Evolutionary conservation across 1,284 basidiomycete genomes (phyloP).

Genomic region (Ustilago curta): DNA sequence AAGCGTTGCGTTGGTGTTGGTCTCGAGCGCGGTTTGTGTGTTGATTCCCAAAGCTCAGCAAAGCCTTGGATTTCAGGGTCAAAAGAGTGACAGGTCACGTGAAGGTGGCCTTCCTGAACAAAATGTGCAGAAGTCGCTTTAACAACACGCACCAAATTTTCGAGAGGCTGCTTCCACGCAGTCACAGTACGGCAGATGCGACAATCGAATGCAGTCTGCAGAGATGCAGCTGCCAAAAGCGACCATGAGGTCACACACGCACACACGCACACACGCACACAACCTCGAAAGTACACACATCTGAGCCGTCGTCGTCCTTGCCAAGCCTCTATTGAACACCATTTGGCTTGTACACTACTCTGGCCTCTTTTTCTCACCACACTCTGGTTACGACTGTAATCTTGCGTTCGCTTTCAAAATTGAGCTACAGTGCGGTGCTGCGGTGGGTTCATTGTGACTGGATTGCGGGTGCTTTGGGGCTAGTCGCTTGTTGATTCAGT

Average conservation of each 20-base stretch:
- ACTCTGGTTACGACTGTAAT: neutral
- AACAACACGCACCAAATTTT: neutral
- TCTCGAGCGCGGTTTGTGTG: neutral
- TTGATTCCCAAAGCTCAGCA: neutral
- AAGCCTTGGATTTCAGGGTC: slow-evolving; percentile 2
- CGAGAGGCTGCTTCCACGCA: neutral
- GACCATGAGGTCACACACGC: too few species aligned
- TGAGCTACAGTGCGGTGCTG: too few species aligned
- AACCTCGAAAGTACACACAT: too few species aligned
- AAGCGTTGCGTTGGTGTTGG: neutral
- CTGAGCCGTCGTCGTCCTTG: too few species aligned
- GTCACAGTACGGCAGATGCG: neutral
- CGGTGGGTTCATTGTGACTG: neutral
- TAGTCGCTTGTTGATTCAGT: too few species aligned
- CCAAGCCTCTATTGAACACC: too few species aligned
- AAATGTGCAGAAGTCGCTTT: neutral
- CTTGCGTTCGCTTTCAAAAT: too few species aligned
- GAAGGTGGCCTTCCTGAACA: neutral
- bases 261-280: too few species aligned
- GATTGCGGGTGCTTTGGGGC: neutral
- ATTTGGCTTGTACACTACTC: too few species aligned
- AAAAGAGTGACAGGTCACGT: slow-evolving; percentile 4
- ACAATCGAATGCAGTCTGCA: neutral
- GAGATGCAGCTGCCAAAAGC: too few species aligned
- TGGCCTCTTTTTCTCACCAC: too few species aligned